Base-by-base conservation (phyloP, 352 stramenopile species). In the Globisporangium ultimum region DNA sequence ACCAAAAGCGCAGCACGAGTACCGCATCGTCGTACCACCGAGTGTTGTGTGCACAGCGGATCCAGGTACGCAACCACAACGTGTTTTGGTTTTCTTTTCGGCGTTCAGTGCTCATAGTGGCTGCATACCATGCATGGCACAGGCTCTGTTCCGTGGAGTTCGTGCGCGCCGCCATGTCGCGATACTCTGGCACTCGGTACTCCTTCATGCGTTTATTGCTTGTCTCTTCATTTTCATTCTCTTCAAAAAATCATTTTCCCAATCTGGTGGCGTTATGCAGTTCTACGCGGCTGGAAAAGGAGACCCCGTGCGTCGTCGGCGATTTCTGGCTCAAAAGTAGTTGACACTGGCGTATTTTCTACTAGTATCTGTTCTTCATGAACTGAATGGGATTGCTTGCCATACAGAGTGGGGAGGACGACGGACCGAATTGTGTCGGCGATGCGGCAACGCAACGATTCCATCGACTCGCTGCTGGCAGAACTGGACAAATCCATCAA, bases 271-370 rank as follows among this genome's bases (percentile, higher is more conserved):
- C 17, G 40, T 45, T 18, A 3, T 52, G 9, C 54, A 93, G 79
- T 91, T 89, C 47, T 95, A 94, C 49, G 71, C 68, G 14, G 54
- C 62, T 12, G 86, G 82, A 5, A 75, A 84, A 49, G 86, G 84
- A 3, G 76, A 92, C 34, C 71, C 70, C 9, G 38, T 66, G 28
- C 69, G 71, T 12, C 75, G 86, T 32, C 58, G 77, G 8, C 57
- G 54, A 11, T 94, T 94, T 58, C 83, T 93, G 15, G 84, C 74
- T 1, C 84, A 77, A 58, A 87, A 83, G 83, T 86, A n/a, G 20
- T 11, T 47, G 10, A 21, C 2, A 14, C 48, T 22, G 4, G 5
- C 24, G 12, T 43, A 17, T 10, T 12, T 3, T 6, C 8, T 17
- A 7, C 21, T 48, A 28, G 24, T 28, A 5, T 5, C 28, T 36